A percentile compares a stretch with the other conserved stretches of the same genome.
These are phyloP conservation scores for Mycena rosella DNA, from an alignment of 768 basidiomycete species.

Conservation along the genomic window DNA sequence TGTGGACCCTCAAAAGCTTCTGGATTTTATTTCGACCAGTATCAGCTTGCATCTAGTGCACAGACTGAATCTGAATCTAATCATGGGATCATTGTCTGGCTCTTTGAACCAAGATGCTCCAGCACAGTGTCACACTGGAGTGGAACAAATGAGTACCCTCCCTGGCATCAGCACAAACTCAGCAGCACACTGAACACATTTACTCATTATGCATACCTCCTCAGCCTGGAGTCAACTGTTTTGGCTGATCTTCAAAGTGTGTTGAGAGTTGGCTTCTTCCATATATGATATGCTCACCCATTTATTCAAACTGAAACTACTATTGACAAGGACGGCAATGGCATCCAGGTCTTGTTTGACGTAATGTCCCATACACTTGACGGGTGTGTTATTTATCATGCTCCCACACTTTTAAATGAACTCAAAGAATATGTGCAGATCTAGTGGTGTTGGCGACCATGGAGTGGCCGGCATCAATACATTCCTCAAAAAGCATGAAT, in stretches of 20 bases:
- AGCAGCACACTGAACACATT: too few species aligned
- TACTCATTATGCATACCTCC: too few species aligned
- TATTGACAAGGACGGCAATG: too few species aligned
- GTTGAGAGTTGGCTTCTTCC: too few species aligned
- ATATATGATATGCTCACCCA: too few species aligned
- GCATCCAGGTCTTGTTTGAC: slow-evolving; percentile 3
- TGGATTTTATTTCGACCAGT: neutral
- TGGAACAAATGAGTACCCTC: slow-evolving; percentile 24
- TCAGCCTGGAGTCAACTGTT: too few species aligned
- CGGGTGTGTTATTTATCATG: slow-evolving; percentile 7
- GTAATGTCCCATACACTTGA: too few species aligned
- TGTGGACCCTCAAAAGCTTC: neutral
- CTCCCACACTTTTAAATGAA: slow-evolving; percentile 1
- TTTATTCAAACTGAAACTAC: too few species aligned
- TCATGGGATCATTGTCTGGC: neutral
- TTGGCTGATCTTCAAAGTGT: too few species aligned
- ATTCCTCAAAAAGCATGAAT: slow-evolving; percentile 13
- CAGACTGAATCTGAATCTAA: neutral
- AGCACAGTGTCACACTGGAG: slow-evolving; percentile 18
- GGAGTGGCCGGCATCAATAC: slow-evolving; percentile 7
- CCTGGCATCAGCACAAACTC: too few species aligned
- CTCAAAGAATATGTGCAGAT: neutral
- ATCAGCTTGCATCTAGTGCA: neutral
- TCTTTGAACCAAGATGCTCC: neutral
- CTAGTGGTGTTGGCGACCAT: slow-evolving; percentile 23